Evolutionary conservation across 2,329 filamentous ascomycete species (phyloP).

Genomic region (Penicillium glabrum): DNA sequence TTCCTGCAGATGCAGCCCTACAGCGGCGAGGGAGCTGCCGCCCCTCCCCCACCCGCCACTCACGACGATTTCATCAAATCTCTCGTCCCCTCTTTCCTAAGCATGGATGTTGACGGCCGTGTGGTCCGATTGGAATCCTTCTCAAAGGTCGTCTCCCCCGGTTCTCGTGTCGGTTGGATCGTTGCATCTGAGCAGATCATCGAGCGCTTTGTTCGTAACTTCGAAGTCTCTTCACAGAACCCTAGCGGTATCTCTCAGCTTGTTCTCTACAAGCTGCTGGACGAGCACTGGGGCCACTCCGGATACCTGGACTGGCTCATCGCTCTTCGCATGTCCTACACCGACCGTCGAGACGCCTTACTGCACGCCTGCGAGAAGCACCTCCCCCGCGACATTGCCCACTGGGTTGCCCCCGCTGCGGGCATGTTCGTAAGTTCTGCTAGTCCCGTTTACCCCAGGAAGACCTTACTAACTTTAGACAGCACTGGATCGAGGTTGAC

Average conservation of each 20-base stretch:
- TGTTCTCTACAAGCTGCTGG: constrained; percentile 81
- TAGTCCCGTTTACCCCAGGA: background rate
- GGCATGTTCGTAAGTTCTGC: constrained; percentile 84
- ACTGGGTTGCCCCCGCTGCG: constrained; percentile 76
- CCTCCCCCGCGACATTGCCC: constrained; percentile 71
- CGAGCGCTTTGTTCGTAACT: constrained; percentile 77
- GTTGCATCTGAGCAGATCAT: constrained; percentile 83
- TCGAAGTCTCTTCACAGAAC: constrained; percentile 81
- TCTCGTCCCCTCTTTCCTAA: constrained; percentile 73
- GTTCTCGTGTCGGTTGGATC: constrained; percentile 82
- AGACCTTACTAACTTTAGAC: background rate
- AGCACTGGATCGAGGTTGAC: constrained; percentile 52
- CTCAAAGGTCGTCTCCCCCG: constrained; percentile 85
- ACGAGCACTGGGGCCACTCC: constrained; percentile 90
- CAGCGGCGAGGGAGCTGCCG: constrained; percentile 52
- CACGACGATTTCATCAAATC: constrained; percentile 72
- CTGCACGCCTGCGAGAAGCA: constrained; percentile 76
- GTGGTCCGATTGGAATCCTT: constrained; percentile 91
- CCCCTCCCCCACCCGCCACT: constrained; percentile 57
- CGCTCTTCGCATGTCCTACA: constrained; percentile 77
- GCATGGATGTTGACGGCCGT: constrained; percentile 80
- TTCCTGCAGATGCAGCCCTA: constrained; percentile 84
- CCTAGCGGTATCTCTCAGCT: constrained; percentile 83
- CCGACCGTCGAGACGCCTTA: constrained; percentile 72
- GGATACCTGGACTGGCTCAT: constrained; percentile 91